Base-by-base conservation (phyloP, 306 rosid genomes). In the Sophora flavescens region DNA sequence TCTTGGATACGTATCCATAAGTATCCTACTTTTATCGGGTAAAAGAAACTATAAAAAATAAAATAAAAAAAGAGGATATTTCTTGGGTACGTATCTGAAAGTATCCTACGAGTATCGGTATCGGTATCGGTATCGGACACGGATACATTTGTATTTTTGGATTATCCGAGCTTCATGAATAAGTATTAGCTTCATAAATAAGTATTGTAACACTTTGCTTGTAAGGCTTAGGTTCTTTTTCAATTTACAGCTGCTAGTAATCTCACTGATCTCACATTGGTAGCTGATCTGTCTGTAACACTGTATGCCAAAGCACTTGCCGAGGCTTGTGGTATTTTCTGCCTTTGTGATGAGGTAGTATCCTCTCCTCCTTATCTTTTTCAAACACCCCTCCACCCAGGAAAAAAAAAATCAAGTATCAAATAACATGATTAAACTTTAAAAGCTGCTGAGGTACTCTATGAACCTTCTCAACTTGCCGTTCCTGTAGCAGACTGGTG, bases 401-500 rank as follows among this genome's bases (percentile, higher is more conserved):
- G 1, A 3, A 26, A 57, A 22, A 3, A 10, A 14, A 5, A 4
- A 48, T 15, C 2, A 26, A 10, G 2, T 3, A 57, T 4, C 15
- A 2, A 18, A 28, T 32, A 10, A 44, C 12, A 6, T 32, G 38
- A 32, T 35, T 61, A 75, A 50, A 50, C 53, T 16, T 13, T 1
- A 8, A 14, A 3, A 52, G 13, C 44, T 63, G 38, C 38, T 35
- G 59, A 56, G 51, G 30, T 30, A 28, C 16, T 11, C 52, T 26
- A 5, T 67, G 48, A 66, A 44, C 60, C 13, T 77, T 69, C 45
- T 13, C 11, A 69, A 33, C 26, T 2, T 59, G 44, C 4, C 6
- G 45, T 59, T 58, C 6, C 44, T 68, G 26, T 33, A 8, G 41
- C 17, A 18, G 53, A 59, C 42, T 70, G 60, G 32, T 67, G 54